Conservation (phyloP, 345 rosid species). For the Rhizophora mangle region DNA sequence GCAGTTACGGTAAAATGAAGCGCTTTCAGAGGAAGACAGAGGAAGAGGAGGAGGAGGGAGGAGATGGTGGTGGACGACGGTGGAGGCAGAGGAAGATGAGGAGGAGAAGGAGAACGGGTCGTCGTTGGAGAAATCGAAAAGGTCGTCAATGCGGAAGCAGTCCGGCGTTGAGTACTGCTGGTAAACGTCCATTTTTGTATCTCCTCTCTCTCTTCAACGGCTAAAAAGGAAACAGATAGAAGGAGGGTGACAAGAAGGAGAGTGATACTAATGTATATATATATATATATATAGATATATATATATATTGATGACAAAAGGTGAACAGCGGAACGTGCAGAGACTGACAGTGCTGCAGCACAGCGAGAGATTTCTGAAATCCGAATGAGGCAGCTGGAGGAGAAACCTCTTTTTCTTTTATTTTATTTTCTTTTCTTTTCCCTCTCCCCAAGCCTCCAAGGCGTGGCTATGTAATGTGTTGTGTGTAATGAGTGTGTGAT, state of each 20-base stretch:
- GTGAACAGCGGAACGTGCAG: constrained; percentile 37
- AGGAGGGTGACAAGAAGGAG: too few relatives aligned
- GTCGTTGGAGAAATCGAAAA: constrained; percentile 63
- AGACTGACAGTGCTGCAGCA: constrained; percentile 26
- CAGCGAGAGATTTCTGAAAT: not conserved
- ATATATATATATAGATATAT: too few relatives aligned
- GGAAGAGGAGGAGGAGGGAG: constrained; percentile 23
- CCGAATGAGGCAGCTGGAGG: constrained; percentile 2
- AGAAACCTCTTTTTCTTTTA: not conserved
- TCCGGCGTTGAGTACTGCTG: constrained; percentile 37
- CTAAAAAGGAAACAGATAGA: too few relatives aligned
- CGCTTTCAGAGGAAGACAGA: constrained; percentile 8
- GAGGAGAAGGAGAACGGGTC: constrained; percentile 17
- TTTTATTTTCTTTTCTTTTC: too few relatives aligned
- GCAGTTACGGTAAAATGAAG: not conserved
- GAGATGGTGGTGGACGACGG: constrained; percentile 23
- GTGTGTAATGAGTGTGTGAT: too few relatives aligned
- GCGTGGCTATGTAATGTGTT: too few relatives aligned
- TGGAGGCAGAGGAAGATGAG: constrained; percentile 34
- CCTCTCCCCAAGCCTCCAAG: too few relatives aligned
- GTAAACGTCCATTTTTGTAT: constrained; percentile 49
- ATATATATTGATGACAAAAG: constrained; percentile 6
- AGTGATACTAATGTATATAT: too few relatives aligned
- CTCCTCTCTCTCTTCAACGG: not conserved
- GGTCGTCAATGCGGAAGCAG: constrained; percentile 66